Conservation (phyloP, 768 basidiomycete genomes). For the Hygrophorus russula region DNA sequence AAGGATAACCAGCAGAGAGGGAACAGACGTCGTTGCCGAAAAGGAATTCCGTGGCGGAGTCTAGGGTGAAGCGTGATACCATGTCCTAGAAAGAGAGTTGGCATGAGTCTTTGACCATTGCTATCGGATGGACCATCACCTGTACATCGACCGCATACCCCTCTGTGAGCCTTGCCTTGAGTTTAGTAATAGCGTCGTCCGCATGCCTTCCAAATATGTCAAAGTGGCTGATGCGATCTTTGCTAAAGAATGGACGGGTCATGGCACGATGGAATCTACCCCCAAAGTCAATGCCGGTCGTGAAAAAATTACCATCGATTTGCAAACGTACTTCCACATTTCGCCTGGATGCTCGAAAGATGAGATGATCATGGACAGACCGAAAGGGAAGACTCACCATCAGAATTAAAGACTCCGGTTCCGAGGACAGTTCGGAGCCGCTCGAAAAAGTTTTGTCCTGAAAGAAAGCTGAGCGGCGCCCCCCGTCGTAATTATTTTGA, state of each 20-base stretch:
- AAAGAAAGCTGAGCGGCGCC: background rate
- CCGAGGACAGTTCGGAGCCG: conserved; percentile 33
- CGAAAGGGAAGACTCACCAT: conserved; percentile 25
- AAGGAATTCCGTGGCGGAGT: conserved; percentile 54
- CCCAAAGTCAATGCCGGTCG: background rate
- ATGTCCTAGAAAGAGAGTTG: conserved; percentile 22
- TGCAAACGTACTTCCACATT: conserved; percentile 48
- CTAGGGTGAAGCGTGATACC: conserved; percentile 44
- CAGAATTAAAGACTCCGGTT: conserved; percentile 47
- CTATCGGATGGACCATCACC: conserved; percentile 17
- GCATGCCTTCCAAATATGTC: conserved; percentile 49
- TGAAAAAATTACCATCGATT: background rate
- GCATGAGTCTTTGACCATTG: background rate
- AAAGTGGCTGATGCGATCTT: conserved; percentile 50
- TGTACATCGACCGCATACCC: conserved; percentile 52
- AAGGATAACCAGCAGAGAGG: conserved; percentile 38
- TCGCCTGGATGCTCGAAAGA: conserved; percentile 29
- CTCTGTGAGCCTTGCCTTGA: conserved; percentile 29
- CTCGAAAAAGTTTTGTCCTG: conserved; percentile 16
- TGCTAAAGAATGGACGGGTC: conserved; percentile 61
- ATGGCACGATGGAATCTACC: conserved; percentile 29
- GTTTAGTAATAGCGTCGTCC: conserved; percentile 31
- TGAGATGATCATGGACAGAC: background rate
- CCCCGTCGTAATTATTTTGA: conserved; percentile 3
- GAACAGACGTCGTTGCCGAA: conserved; percentile 42